A percentile compares a stretch with the other conserved stretches of the same genome.
Evolutionary conservation across 1,284 basidiomycete species (phyloP).

Genomic region (Sanghuangporus weigelae): DNA sequence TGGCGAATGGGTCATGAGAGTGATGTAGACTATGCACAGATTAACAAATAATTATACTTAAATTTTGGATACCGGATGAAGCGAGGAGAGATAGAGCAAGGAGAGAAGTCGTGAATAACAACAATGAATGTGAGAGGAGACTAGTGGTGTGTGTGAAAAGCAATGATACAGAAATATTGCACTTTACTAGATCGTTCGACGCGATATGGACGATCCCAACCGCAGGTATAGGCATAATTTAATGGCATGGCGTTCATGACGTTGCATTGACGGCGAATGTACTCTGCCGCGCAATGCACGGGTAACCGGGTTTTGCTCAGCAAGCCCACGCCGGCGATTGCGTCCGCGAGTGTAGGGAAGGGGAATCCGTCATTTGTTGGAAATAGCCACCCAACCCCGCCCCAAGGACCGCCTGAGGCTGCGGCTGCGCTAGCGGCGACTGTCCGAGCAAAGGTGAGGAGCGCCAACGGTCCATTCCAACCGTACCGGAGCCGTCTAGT

Average conservation of each 20-base stretch:
- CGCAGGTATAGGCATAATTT: neutral
- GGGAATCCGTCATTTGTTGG: constrained; percentile 3
- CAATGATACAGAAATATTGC: neutral
- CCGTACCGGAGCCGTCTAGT: neutral
- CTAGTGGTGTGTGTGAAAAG: neutral
- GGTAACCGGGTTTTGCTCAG: neutral
- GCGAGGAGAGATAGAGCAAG: neutral
- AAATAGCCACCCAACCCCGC: neutral
- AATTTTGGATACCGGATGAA: neutral
- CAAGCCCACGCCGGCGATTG: constrained; percentile 11
- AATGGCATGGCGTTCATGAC: neutral
- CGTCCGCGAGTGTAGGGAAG: constrained; percentile 7
- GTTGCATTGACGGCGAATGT: neutral
- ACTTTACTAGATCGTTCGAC: neutral
- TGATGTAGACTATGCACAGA: constrained; percentile 11
- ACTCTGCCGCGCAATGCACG: neutral
- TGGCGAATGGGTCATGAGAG: neutral
- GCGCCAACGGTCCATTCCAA: constrained; percentile 2
- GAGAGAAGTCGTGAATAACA: constrained; percentile 4
- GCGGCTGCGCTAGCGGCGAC: constrained; percentile 10
- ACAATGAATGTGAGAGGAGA: neutral
- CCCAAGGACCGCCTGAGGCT: neutral
- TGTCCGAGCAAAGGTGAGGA: constrained; percentile 6
- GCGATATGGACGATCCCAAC: neutral
- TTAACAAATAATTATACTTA: constrained; percentile 16